Evolutionary conservation across 768 basidiomycete genomes (phyloP), one percentile per base, ranked within the genome.

Genomic region (Mycena indigotica): DNA sequence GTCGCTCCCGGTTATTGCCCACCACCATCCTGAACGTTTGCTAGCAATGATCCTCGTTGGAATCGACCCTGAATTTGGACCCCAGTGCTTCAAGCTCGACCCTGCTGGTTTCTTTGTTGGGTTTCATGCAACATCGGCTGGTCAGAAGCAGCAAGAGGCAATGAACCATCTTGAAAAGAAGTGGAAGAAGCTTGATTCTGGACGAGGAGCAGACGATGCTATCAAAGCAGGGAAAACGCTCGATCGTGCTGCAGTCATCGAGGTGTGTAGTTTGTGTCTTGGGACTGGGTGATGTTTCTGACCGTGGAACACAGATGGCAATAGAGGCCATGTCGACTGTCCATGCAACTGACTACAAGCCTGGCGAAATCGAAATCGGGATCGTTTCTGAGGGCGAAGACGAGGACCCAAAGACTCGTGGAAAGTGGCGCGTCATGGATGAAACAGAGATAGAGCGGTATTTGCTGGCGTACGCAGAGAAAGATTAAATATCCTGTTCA

Each of bases 151-250:
- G 67, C 96, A 97, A 69, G 97, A 99, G 70, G 95, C 93, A 1
- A 97, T 95, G 87, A 98, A 98, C 72, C 91, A 94, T 68, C 80
- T 99, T 41, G 97, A 99, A 78, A 98, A 98, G 79, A 93, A 93
- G 72, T 98, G 94, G 95, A 99, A 98, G 80, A 94, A 94, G 72
- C 78, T 94, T 28, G 88, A 92, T 67, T 83, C 81, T 23, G 90
- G 90, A 16, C 76, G 75, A 52, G 91, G 92, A 21, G 90, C 87
- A 0, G 89, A 94, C 50, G 89, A 95, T 71, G 80, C 93, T 15
- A 79, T 81, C 15, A 80, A 81, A 46, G 93, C 93, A 2, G 89
- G 91, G 53, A 83, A 86, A 75, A 83, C 80, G 1, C 79, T 97
- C 52, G 80, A 79, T 63, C 80, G 89, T 21, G 81, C 83, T 2